Percentiles rank a stretch among this genome's conserved stretches.
phyloP scores from a whole-genome alignment of 164 flowering plant genomes.

The Cinnamomum chago region DNA sequence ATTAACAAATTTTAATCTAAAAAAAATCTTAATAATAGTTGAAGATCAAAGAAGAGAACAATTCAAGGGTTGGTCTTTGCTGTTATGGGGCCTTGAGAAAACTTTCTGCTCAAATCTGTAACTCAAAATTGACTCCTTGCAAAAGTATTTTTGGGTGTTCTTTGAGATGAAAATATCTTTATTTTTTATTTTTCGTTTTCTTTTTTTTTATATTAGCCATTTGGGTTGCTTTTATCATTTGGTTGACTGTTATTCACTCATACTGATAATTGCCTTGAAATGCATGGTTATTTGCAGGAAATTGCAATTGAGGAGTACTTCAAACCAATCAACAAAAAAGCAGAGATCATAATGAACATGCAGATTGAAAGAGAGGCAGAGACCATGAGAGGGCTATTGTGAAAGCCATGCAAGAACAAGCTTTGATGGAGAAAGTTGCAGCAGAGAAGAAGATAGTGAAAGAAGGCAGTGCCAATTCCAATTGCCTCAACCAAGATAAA shows the following conservation, averaged over 20 bases:
- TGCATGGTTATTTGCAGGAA: constrained; percentile 39
- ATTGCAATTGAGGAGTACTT: constrained; percentile 67
- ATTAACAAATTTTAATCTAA: too few relatives aligned
- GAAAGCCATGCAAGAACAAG: constrained; percentile 47
- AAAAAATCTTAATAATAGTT: too few relatives aligned
- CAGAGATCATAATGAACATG: constrained; percentile 52
- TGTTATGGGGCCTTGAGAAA: too few relatives aligned
- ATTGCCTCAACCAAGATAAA: constrained; percentile 11
- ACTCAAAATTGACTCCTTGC: neutral
- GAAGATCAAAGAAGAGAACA: too few relatives aligned
- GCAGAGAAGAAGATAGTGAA: constrained; percentile 14
- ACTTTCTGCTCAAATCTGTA: neutral
- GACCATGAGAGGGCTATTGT: constrained; percentile 44
- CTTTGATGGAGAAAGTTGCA: constrained; percentile 24
- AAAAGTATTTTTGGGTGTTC: neutral
- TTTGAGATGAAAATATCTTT: neutral
- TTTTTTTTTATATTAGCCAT: neutral
- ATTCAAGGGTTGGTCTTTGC: too few relatives aligned
- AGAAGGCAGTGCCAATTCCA: neutral
- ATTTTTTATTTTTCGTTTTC: too few relatives aligned
- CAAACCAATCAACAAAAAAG: constrained; percentile 69
- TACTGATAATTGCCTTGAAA: neutral
- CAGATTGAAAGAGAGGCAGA: constrained; percentile 66
- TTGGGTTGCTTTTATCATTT: neutral
- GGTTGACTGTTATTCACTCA: neutral